Base-by-base conservation (phyloP, 805 yeast species). In the Brettanomyces bruxellensis region DNA sequence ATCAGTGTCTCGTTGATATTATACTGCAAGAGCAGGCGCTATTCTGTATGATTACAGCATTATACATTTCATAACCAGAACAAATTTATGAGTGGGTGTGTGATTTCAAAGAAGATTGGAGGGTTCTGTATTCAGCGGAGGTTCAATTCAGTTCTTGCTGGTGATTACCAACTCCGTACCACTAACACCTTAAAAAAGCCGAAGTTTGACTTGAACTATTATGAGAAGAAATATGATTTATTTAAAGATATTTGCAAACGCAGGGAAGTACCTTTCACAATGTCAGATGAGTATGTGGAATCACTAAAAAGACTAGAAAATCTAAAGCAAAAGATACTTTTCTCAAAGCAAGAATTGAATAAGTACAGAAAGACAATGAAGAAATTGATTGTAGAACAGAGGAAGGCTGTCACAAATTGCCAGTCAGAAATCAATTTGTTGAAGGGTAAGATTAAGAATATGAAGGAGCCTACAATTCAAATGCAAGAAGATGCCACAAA, bases 101-200 rank as follows among this genome's bases (percentile, higher is more conserved):
- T 28, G 11, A 7, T 28, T 28, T 28, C 32, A 6, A 28, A 28
- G 11, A 28, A 9, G 9, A 7, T 9, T 9, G 6, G 8, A 12
- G 18, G 25, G 25, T 38, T 13, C 41, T 38, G 7, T 11, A 24
- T 28, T 8, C 44, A 41, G 18, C 11, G 38, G 22, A 24, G 48
- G 18, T 42, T 45, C 24, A 46, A 48, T 18, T 48, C 50, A 11
- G 41, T 47, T 4, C 25, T 37, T 4, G 23, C 45, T 11, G 42
- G 25, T 18, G 45, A 22, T 5, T 23, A 39, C 3, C 47, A 44
- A 25, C 14, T 57, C 5, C 47, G 61, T 25, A 54, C 58, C 4
- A 57, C 66, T 6, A 59, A 61, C 39, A 50, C 65, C 0, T 51
- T 66, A 45, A 62, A 59, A 38, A 62, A 49, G 41, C 66, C 75